Evolutionary conservation across 2,329 filamentous ascomycete genomes (phyloP).

Genomic region (Colletotrichum theobromicola): DNA sequence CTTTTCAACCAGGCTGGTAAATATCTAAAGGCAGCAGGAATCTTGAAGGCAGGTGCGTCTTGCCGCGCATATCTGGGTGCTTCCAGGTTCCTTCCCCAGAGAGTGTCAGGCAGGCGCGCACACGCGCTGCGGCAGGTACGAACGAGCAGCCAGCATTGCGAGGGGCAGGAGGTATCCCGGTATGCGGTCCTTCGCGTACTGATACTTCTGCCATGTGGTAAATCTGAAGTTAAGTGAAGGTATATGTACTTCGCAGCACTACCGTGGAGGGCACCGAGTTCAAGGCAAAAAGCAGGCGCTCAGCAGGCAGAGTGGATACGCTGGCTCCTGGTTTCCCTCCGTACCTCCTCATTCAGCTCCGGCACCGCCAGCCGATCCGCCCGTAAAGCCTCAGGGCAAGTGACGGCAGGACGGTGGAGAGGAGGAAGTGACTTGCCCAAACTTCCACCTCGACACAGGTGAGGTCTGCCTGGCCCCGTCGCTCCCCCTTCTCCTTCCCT

Average conservation of each 20-base stretch:
- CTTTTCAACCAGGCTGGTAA: not conserved
- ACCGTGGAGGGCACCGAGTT: not conserved
- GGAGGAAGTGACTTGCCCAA: not conserved
- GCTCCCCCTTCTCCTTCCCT: not conserved
- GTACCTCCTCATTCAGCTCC: conserved; percentile 18
- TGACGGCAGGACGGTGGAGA: not conserved
- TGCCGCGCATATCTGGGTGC: not conserved
- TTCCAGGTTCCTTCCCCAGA: not conserved
- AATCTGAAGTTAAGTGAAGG: not conserved
- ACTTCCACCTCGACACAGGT: not conserved
- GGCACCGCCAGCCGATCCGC: conserved; percentile 23
- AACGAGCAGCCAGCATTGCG: not conserved
- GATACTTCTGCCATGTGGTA: not conserved
- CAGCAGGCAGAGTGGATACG: not conserved
- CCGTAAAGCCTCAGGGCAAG: conserved; percentile 14
- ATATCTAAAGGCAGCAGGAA: not conserved
- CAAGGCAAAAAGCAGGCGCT: not conserved
- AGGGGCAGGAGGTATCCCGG: not conserved
- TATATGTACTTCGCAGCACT: not conserved
- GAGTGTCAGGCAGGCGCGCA: conserved; percentile 7
- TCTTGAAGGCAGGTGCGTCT: not conserved
- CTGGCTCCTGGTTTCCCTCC: conserved; percentile 6
- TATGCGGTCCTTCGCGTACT: not conserved
- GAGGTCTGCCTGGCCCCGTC: not conserved
- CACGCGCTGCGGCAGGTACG: conserved; percentile 6